Evolutionary conservation across 192 early-diverging fungal genomes (phyloP).

Genomic region (Coemansia sp.): DNA sequence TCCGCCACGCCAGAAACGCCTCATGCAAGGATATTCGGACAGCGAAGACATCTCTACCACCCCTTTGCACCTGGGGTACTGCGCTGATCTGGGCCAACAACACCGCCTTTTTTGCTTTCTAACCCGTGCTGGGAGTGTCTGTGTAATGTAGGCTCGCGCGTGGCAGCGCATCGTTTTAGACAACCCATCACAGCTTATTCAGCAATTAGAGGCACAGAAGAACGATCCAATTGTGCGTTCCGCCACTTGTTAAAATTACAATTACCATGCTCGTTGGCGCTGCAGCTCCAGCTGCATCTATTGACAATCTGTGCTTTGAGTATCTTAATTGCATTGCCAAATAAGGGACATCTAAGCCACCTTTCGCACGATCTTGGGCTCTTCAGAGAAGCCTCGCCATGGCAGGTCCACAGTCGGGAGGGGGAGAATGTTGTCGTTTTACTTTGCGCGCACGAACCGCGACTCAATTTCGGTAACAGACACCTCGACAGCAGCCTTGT

Average conservation of each 20-base stretch:
- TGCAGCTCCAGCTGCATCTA: not conserved
- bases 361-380: not conserved
- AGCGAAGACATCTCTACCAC: not conserved
- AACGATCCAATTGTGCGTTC: not conserved
- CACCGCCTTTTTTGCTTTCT: too few species aligned
- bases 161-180: too few species aligned
- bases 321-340: not conserved
- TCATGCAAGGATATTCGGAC: conserved; percentile 5
- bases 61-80: not conserved
- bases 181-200: not conserved
- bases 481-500: conserved; percentile 53
- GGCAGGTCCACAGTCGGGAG: too few species aligned
- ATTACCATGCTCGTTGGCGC: not conserved
- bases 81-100: too few species aligned
- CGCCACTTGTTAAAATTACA: not conserved
- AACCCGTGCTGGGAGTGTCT: not conserved
- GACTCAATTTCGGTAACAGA: conserved; percentile 39
- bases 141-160: not conserved
- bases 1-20: conserved; percentile 3
- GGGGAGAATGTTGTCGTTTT: not conserved
- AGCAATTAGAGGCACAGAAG: not conserved
- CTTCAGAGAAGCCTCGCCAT: not conserved
- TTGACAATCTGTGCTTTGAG: not conserved
- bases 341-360: not conserved
- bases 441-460: conserved; percentile 24